These are phyloP conservation scores for Paratinospora sagittata DNA, from an alignment of 164 flowering plant genomes.

Conservation along the genomic window DNA sequence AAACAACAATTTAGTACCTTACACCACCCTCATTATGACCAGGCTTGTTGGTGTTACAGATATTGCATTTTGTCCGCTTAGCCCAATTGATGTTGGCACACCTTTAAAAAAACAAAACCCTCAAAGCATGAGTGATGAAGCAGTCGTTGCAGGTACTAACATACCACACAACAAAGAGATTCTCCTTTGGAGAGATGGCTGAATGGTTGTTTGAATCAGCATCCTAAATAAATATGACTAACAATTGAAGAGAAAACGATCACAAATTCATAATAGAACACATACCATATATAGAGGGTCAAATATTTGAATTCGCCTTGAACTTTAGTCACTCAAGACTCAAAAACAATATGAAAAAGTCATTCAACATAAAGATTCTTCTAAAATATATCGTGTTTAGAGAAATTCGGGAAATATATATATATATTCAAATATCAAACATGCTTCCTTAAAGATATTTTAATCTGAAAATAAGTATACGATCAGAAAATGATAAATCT, in stretches of 20 bases:
- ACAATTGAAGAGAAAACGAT: background rate
- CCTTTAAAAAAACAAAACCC: conserved; percentile 32
- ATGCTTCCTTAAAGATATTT: too few species aligned
- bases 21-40: conserved; percentile 93
- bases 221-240: background rate
- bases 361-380: too few species aligned
- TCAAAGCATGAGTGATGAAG: background rate
- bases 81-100: conserved; percentile 99
- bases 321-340: background rate
- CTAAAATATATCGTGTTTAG: too few species aligned
- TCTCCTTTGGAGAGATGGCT: too few species aligned
- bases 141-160: background rate
- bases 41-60: conserved; percentile 97
- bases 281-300: background rate
- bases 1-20: conserved; percentile 42
- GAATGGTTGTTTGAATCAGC: background rate
- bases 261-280: background rate
- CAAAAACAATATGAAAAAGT: background rate
- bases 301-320: background rate
- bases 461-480: too few species aligned
- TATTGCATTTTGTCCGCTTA: conserved; percentile 86
- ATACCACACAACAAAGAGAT: background rate
- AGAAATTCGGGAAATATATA: too few species aligned
- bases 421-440: too few species aligned
- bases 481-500: too few species aligned